Evolutionary conservation across 805 yeast species (phyloP).

Genomic region (Cyberlindnera xylosilytica): DNA sequence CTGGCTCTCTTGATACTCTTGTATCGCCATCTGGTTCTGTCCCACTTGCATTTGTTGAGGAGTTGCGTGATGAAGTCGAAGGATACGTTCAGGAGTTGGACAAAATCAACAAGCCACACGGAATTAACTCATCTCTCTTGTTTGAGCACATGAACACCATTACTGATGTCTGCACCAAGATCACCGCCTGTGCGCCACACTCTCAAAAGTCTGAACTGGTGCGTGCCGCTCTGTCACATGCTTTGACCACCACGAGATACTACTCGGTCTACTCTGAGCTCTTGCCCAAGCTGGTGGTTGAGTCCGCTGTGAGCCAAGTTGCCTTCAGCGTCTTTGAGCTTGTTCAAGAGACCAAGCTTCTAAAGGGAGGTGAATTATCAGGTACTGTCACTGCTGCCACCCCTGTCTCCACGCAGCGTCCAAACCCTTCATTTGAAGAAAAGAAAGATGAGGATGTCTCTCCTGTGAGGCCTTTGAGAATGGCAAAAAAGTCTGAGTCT

Average conservation of each 20-base stretch:
- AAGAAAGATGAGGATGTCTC: conserved; percentile 26
- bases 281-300: conserved; percentile 67
- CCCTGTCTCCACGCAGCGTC: conserved; percentile 2
- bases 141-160: conserved; percentile 52
- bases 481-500: conserved; percentile 50
- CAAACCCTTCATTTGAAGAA: conserved; percentile 1
- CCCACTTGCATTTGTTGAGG: conserved; percentile 41
- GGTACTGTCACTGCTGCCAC: too few species aligned
- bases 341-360: conserved; percentile 49
- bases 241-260: conserved; percentile 74
- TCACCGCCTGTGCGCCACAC: conserved; percentile 28
- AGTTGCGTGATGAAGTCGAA: conserved; percentile 36
- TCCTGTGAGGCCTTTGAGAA: conserved; percentile 66
- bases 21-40: conserved; percentile 42
- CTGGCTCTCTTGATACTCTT: conserved; percentile 30
- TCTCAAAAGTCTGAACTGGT: conserved; percentile 46
- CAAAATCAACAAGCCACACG: background rate
- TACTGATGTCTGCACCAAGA: conserved; percentile 35
- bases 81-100: conserved; percentile 2
- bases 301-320: conserved; percentile 74
- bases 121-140: conserved; percentile 29
- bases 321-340: conserved; percentile 64
- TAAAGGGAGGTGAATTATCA: conserved; percentile 4
- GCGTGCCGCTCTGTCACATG: conserved; percentile 68
- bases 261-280: conserved; percentile 60